Conservation (phyloP, 1,139 yeast species). For the Scheffersomyces lignicola region DNA sequence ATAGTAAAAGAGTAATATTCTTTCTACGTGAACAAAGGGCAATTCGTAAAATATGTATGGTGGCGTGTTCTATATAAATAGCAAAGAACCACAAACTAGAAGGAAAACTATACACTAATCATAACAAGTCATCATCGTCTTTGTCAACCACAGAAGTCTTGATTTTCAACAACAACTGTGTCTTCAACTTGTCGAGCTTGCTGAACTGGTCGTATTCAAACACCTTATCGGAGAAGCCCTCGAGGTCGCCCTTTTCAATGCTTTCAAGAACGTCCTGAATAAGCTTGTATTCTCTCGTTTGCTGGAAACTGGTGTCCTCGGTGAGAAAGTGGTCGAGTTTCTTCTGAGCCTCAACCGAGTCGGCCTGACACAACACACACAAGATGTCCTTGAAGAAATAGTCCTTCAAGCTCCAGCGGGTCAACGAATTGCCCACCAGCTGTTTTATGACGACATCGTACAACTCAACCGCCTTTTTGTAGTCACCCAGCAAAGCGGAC, state of each 20-base stretch:
- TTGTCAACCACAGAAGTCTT: conserved; percentile 73
- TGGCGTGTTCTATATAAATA: no score
- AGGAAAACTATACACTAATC: no score
- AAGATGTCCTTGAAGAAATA: conserved; percentile 82
- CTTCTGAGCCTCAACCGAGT: conserved; percentile 81
- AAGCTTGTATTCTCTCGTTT: conserved; percentile 77
- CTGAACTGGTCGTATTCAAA: conserved; percentile 85
- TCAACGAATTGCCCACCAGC: conserved; percentile 69
- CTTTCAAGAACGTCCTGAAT: conserved; percentile 66
- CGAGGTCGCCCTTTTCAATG: conserved; percentile 77
- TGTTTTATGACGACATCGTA: conserved; percentile 79
- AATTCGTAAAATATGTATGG: no score
- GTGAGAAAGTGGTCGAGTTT: conserved; percentile 61
- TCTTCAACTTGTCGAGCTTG: conserved; percentile 89
- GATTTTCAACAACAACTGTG: conserved; percentile 79
- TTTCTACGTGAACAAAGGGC: no score
- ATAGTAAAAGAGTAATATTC: no score
- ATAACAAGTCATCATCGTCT: conserved; percentile 56
- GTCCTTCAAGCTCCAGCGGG: conserved; percentile 92
- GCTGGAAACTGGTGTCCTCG: conserved; percentile 77
- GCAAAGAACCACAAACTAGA: no score
- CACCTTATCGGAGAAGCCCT: conserved; percentile 70
- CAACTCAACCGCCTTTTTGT: conserved; percentile 68
- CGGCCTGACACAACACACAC: conserved; percentile 81
- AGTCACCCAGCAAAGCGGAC: conserved; percentile 73